phyloP scores from a whole-genome alignment of 192 early-diverging fungal species.

The Linnemannia zychae region DNA sequence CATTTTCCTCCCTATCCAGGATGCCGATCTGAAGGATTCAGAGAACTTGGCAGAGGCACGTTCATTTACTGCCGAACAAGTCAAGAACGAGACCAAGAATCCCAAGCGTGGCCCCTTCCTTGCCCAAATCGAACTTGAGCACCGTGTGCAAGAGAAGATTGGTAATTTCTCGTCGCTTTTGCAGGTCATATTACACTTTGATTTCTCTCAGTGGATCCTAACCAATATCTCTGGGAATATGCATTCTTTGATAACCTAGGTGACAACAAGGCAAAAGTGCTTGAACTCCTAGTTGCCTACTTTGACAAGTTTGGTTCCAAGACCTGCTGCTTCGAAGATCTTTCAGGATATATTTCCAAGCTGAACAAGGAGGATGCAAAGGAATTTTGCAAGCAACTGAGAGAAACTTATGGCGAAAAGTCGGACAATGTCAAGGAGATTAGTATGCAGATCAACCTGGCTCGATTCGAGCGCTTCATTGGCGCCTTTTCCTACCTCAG shows the following conservation, averaged over 20 bases:
- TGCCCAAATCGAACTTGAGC: slow-evolving; percentile 74
- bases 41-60: slow-evolving; percentile 57
- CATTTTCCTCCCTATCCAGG: slow-evolving; percentile 58
- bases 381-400: slow-evolving; percentile 54
- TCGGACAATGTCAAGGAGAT: slow-evolving; percentile 58
- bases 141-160: slow-evolving; percentile 54
- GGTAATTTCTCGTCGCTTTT: slow-evolving; percentile 25
- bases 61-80: slow-evolving; percentile 54
- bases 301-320: slow-evolving; percentile 74
- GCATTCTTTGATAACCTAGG: slow-evolving; percentile 9
- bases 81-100: slow-evolving; percentile 55
- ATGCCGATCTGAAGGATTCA: slow-evolving; percentile 49
- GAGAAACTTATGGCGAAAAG: slow-evolving; percentile 36
- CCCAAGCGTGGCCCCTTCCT: slow-evolving; percentile 80
- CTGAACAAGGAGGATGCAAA: slow-evolving; percentile 45
- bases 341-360: slow-evolving; percentile 67
- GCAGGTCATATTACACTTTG: not conserved
- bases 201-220: too few relatives aligned
- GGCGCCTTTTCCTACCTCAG: slow-evolving; percentile 31
- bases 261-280: slow-evolving; percentile 25
- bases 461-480: slow-evolving; percentile 33
- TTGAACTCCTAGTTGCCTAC: slow-evolving; percentile 67
- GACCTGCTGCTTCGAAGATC: slow-evolving; percentile 82
- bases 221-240: not conserved
- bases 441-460: slow-evolving; percentile 39